These are phyloP conservation scores for Verticillium nonalfalfae DNA, from an alignment of 2,329 filamentous ascomycete genomes.

Conservation along the genomic window DNA sequence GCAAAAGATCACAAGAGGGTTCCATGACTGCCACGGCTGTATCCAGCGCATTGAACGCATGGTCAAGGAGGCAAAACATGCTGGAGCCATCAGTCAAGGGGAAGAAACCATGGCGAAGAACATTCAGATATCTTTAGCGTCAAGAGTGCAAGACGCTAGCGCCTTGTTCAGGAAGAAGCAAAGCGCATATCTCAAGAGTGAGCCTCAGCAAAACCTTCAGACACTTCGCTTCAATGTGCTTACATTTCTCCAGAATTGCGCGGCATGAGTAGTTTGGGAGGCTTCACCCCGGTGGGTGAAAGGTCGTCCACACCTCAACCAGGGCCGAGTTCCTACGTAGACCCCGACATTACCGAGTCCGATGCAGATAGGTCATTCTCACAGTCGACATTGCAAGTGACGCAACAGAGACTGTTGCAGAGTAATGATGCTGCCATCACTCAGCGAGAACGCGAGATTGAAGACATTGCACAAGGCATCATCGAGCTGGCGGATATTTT, in stretches of 20 bases:
- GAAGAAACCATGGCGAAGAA: constrained; percentile 97
- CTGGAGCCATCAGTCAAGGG: constrained; percentile 66
- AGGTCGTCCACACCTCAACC: constrained; percentile 44
- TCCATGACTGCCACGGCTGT: constrained; percentile 83
- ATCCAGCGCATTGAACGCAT: constrained; percentile 85
- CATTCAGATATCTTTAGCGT: constrained; percentile 84
- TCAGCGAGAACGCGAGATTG: constrained; percentile 93
- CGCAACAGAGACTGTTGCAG: constrained; percentile 58
- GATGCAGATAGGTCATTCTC: constrained; percentile 91
- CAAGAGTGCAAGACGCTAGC: constrained; percentile 85
- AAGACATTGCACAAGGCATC: constrained; percentile 96
- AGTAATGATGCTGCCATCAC: constrained; percentile 80
- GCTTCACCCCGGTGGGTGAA: constrained; percentile 42
- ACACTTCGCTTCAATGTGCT: constrained; percentile 12
- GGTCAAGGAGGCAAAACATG: constrained; percentile 71
- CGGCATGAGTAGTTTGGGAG: constrained; percentile 57
- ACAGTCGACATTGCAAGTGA: constrained; percentile 79
- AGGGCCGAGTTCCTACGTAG: constrained; percentile 52
- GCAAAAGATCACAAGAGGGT: constrained; percentile 80
- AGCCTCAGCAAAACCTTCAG: constrained; percentile 10
- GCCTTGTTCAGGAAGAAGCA: constrained; percentile 95
- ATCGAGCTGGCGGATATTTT: constrained; percentile 97
- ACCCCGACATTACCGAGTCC: constrained; percentile 86
- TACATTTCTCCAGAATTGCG: constrained; percentile 57
- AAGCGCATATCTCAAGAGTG: constrained; percentile 91